Percentiles rank a stretch among this genome's conserved stretches.
Evolutionary conservation across 2,329 filamentous ascomycete genomes (phyloP).

Genomic region (Daldinia eschscholtzii): DNA sequence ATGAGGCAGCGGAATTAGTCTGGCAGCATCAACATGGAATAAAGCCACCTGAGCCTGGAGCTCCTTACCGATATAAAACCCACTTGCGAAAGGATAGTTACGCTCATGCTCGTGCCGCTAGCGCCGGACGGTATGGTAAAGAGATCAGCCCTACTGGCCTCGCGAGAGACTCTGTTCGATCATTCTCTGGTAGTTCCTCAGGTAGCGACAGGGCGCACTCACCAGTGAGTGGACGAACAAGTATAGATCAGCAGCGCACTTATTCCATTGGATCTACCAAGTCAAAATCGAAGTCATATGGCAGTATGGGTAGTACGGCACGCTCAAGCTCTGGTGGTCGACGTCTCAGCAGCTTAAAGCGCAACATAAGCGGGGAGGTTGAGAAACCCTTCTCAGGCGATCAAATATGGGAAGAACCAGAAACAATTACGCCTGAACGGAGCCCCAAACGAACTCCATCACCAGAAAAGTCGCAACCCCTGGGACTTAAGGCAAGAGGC

Average conservation of each 20-base stretch:
- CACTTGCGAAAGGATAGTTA: constrained; percentile 80
- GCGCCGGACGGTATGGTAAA: constrained; percentile 64
- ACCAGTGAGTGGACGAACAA: constrained; percentile 51
- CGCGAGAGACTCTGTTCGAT: constrained; percentile 60
- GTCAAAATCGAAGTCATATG: constrained; percentile 55
- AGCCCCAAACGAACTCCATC: constrained; percentile 45
- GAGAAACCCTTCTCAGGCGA: constrained; percentile 78
- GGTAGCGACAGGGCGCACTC: constrained; percentile 60
- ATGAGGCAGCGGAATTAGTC: constrained; percentile 83
- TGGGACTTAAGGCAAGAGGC: constrained; percentile 73
- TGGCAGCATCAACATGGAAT: constrained; percentile 78
- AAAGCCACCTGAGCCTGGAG: constrained; percentile 67
- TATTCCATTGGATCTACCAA: constrained; percentile 53
- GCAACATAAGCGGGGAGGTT: constrained; percentile 78
- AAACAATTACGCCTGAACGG: constrained; percentile 57
- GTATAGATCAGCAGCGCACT: constrained; percentile 52
- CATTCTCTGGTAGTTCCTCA: constrained; percentile 65
- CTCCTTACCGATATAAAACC: constrained; percentile 75
- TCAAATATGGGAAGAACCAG: constrained; percentile 91
- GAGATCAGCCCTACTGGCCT: constrained; percentile 62
- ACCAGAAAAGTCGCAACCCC: constrained; percentile 56
- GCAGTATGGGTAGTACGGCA: constrained; percentile 55
- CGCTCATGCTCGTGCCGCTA: constrained; percentile 73
- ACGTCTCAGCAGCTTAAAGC: constrained; percentile 74
- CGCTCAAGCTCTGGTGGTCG: constrained; percentile 58